Conservation (phyloP, 2,329 filamentous ascomycete genomes). For the Pestalotiopsis sp. region DNA sequence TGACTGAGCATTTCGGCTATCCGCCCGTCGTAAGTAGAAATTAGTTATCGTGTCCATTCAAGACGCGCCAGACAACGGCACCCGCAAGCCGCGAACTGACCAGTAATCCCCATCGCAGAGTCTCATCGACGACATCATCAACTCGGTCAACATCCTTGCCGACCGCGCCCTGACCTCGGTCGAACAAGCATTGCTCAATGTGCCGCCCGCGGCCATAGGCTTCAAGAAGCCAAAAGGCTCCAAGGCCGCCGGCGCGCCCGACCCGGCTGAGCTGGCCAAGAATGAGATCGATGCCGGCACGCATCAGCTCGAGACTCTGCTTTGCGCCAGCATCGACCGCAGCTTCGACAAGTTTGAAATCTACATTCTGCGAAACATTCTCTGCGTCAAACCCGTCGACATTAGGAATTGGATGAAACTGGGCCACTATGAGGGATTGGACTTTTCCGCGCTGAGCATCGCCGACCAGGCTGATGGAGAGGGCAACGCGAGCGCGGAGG, state of each 20-base stretch:
- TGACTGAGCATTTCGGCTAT: conserved; percentile 95
- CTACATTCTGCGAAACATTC: conserved; percentile 83
- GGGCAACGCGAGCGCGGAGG: conserved; percentile 16
- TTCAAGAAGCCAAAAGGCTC: conserved; percentile 59
- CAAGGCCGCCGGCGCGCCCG: conserved; percentile 40
- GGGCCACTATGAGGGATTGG: conserved; percentile 76
- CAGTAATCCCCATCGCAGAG: conserved; percentile 54
- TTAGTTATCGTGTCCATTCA: not conserved
- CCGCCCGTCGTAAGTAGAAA: conserved; percentile 74
- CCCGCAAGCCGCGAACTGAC: not conserved
- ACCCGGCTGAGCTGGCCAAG: conserved; percentile 41
- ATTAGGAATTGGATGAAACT: conserved; percentile 74
- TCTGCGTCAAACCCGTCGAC: conserved; percentile 68
- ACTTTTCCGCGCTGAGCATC: conserved; percentile 35
- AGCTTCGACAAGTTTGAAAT: conserved; percentile 88
- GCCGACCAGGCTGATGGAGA: conserved; percentile 17
- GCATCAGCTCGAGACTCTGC: conserved; percentile 79
- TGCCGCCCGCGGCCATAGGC: conserved; percentile 76
- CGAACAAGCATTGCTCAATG: conserved; percentile 76
- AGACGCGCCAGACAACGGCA: conserved; percentile 8
- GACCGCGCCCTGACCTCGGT: conserved; percentile 87
- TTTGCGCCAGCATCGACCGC: conserved; percentile 79
- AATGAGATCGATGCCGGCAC: conserved; percentile 85
- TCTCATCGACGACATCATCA: conserved; percentile 96
- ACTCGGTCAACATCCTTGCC: conserved; percentile 90